Percentiles rank a stretch among this genome's conserved stretches.
Conservation (phyloP, 2,329 filamentous ascomycete genomes). For the Aspergillus japonicus region DNA sequence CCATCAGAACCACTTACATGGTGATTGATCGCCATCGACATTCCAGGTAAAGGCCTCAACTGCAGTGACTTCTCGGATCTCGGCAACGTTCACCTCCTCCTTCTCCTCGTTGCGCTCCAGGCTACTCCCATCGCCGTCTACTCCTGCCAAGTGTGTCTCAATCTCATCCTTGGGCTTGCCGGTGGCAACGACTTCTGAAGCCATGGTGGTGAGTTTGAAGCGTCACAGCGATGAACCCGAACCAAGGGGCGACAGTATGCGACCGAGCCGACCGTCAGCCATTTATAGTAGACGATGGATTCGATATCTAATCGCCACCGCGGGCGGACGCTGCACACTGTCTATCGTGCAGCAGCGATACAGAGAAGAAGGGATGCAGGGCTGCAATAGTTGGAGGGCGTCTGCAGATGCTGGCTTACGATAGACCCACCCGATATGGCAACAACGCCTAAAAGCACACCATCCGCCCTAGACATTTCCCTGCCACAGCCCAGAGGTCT, state of each 20-base stretch:
- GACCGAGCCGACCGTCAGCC: not conserved
- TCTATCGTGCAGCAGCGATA: not conserved
- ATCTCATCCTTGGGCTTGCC: not conserved
- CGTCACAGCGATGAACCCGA: not conserved
- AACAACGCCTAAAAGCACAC: conserved; percentile 7
- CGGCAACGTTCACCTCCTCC: conserved; percentile 7
- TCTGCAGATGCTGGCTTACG: not conserved
- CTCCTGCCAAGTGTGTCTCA: not conserved
- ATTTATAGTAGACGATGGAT: not conserved
- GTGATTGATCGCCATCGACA: conserved; percentile 40
- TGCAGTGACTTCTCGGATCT: conserved; percentile 34
- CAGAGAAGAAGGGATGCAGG: not conserved
- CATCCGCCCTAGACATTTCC: conserved; percentile 1
- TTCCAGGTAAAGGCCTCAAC: conserved; percentile 40
- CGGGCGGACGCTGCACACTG: not conserved
- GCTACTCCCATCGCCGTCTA: not conserved
- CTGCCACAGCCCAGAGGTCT: not conserved
- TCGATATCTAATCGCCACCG: not conserved
- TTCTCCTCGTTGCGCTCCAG: conserved; percentile 5
- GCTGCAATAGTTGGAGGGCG: not conserved
- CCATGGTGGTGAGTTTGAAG: not conserved
- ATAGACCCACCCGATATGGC: conserved; percentile 5
- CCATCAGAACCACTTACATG: conserved; percentile 25
- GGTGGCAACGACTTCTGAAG: not conserved
- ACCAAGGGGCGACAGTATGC: not conserved